A percentile compares a stretch with the other conserved stretches of the same genome.
These are phyloP conservation scores for Eimeria falciformis DNA, from an alignment of 169 alveolate genomes.

Conservation along the genomic window DNA sequence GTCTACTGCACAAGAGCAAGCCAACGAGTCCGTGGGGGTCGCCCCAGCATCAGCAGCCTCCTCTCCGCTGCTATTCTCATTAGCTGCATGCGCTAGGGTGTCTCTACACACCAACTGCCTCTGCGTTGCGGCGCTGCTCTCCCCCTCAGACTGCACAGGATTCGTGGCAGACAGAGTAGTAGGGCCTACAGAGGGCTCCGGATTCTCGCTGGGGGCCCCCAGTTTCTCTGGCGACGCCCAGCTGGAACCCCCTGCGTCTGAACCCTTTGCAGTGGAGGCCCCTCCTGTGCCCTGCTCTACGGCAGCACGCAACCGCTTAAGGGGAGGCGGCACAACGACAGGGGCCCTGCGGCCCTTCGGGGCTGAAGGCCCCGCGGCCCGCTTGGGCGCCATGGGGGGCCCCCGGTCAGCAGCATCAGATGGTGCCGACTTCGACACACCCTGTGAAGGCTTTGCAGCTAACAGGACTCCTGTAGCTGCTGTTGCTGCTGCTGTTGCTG, in stretches of 20 bases:
- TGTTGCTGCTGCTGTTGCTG: slow-evolving; percentile 1
- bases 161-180: not conserved
- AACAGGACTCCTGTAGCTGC: not conserved
- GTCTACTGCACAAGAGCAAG: not conserved
- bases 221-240: not conserved
- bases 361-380: not conserved
- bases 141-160: not conserved
- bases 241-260: not conserved
- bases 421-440: not conserved
- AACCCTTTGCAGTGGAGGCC: not conserved
- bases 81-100: not conserved
- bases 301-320: not conserved
- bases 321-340: not conserved
- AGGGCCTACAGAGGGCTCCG: not conserved
- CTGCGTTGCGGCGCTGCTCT: not conserved
- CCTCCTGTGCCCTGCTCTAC: not conserved
- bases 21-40: slow-evolving; percentile 1
- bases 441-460: not conserved
- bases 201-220: not conserved
- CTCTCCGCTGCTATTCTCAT: not conserved
- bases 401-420: slow-evolving; percentile 1
- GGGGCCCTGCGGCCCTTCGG: not conserved
- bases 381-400: not conserved
- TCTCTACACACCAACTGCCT: not conserved
- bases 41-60: not conserved